These are phyloP conservation scores for Pseudogymnoascus verrucosus DNA, from an alignment of 2,329 filamentous ascomycete genomes.

Conservation along the genomic window DNA sequence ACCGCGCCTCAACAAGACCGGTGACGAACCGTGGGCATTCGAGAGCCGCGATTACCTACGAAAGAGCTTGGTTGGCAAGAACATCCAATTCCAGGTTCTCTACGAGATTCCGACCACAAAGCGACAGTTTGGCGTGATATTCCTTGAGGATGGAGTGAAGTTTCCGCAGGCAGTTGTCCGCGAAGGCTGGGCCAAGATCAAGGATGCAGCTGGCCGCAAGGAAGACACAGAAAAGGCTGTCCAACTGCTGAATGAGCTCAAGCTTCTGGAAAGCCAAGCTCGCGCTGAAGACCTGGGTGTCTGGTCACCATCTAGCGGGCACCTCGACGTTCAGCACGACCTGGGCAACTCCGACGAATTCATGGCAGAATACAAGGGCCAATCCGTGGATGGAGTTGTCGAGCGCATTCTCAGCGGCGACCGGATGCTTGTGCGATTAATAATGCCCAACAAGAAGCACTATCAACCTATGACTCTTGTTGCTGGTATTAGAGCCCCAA, in stretches of 20 bases:
- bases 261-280: conserved; percentile 68
- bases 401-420: conserved; percentile 90
- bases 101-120: conserved; percentile 82
- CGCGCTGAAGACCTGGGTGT: conserved; percentile 72
- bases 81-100: conserved; percentile 73
- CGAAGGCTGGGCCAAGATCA: conserved; percentile 86
- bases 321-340: conserved; percentile 75
- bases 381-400: conserved; percentile 75
- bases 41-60: conserved; percentile 91
- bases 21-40: conserved; percentile 87
- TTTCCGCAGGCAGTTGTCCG: conserved; percentile 78
- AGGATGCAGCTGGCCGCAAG: conserved; percentile 87
- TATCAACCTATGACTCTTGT: conserved; percentile 76
- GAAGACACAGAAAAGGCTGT: conserved; percentile 74
- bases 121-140: conserved; percentile 79
- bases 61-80: conserved; percentile 75
- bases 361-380: conserved; percentile 75
- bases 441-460: conserved; percentile 76
- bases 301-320: conserved; percentile 58
- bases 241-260: conserved; percentile 67
- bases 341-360: conserved; percentile 67
- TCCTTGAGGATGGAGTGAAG: conserved; percentile 65
- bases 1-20: conserved; percentile 77
- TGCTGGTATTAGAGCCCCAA: conserved; percentile 79
- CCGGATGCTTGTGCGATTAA: conserved; percentile 73